Base-by-base conservation (phyloP, 2,329 filamentous ascomycete genomes). In the Fusarium oligoseptatum region DNA sequence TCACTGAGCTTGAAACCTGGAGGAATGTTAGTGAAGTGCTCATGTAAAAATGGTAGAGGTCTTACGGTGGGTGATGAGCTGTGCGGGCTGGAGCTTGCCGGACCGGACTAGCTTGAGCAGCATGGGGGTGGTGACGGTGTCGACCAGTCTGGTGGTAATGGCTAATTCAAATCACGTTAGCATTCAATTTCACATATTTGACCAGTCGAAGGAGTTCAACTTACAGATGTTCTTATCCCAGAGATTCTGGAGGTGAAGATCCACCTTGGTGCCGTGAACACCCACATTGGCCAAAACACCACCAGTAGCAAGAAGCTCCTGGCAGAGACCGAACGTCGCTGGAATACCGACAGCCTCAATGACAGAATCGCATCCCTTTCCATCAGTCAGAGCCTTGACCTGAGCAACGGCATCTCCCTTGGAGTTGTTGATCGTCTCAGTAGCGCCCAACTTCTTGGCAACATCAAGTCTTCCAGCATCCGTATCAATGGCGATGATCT, bases 331-430 rank as follows among this genome's bases (percentile, higher is more conserved):
- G 75, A 91, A 90, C 0, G 87, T 90, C 0, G 82, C 83, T 0
- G 87, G 87, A 10, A 88, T 81, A 1, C 89, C 89, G 2, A 91
- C 89, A 0, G 88, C 88, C 77, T 91, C 89, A 60, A 90, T 88
- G 1, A 91, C 88, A 0, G 87, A 83, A 67, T 91, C 88, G 71
- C 87, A 90, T 0, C 88, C 89, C 62, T 85, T 82, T 2, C 84
- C 86, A n/a, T 85, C 84, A 0, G 88, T 89, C 61, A 89, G 71
- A 0, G 78, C 79, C 73, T 82, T 82, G 3, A 89, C 81, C 4
- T 76, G 72, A 11, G 84, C 80, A 6, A 83, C 79, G 0, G 83
- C 80, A n/a, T 84, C 81, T 0, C 77, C 75, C 6, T 81, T 68
- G 3, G 73, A 75, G 20, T 84, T 83, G 71, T 87, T 82, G 22